These are phyloP conservation scores for Acer yangbiense DNA, from an alignment of 345 rosid species.

Conservation along the genomic window DNA sequence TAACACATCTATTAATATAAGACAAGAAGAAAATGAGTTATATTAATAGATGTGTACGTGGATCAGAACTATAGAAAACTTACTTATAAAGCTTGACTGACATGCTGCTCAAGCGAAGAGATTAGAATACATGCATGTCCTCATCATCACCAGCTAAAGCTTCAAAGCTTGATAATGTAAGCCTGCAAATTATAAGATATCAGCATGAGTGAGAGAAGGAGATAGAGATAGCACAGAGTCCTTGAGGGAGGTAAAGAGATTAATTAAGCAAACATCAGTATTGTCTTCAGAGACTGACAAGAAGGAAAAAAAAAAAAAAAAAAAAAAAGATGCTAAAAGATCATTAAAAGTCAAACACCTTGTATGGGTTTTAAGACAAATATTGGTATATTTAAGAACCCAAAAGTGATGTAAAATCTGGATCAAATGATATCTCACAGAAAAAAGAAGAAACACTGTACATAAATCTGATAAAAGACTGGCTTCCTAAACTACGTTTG, in stretches of 20 bases:
- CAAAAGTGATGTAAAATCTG: neutral
- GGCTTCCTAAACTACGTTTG: neutral
- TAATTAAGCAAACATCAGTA: neutral
- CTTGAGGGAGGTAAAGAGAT: conserved; percentile 10
- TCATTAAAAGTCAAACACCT: neutral
- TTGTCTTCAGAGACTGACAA: neutral
- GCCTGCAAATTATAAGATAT: conserved; percentile 44
- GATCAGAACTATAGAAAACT: conserved; percentile 16
- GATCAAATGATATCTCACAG: neutral
- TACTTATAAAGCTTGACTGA: conserved; percentile 18
- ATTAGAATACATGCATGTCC: conserved; percentile 26
- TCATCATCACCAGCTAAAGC: conserved; percentile 37
- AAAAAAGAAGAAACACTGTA: neutral
- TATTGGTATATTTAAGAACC: neutral
- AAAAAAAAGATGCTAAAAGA: neutral
- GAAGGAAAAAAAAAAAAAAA: neutral
- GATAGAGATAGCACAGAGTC: neutral
- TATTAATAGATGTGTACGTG: no score
- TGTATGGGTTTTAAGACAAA: neutral
- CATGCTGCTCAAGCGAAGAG: neutral
- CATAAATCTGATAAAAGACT: neutral
- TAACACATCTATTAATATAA: neutral
- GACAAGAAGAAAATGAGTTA: no score
- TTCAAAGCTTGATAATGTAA: conserved; percentile 37
- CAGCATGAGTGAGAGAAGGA: conserved; percentile 4